A percentile compares a stretch with the other conserved stretches of the same genome.
Conservation (phyloP, 1,284 basidiomycete species). For the Sphaerobolus stellatus region DNA sequence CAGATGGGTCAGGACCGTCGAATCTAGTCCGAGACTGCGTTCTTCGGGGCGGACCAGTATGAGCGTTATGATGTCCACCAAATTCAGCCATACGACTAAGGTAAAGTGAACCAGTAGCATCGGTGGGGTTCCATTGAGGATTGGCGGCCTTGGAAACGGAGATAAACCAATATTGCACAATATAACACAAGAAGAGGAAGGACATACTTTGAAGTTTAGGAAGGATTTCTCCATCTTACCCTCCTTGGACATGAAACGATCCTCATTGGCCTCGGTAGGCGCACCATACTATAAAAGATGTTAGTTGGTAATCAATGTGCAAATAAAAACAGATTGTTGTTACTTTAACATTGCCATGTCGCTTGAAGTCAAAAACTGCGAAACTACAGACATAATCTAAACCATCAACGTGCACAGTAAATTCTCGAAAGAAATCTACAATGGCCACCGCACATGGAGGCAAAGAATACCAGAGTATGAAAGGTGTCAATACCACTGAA, state of each 20-base stretch:
- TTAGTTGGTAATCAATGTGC: constrained; percentile 3
- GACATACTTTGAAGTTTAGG: constrained; percentile 89
- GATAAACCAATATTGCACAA: constrained; percentile 2
- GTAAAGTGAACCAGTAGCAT: constrained; percentile 83
- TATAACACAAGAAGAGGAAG: too few species aligned
- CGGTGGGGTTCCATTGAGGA: constrained; percentile 90
- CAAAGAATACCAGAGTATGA: constrained; percentile 90
- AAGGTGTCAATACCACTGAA: constrained; percentile 91
- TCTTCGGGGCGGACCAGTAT: too few species aligned
- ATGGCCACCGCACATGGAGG: constrained; percentile 86
- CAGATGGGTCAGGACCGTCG: too few species aligned
- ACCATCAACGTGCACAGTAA: constrained; percentile 94
- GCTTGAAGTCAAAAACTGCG: constrained; percentile 95
- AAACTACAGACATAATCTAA: constrained; percentile 97
- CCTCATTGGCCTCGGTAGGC: constrained; percentile 63
- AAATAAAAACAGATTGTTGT: constrained; percentile 1
- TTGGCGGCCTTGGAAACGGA: constrained; percentile 65
- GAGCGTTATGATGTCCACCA: constrained; percentile 37
- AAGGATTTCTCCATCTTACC: constrained; percentile 99
- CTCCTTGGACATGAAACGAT: constrained; percentile 78
- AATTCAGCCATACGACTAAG: constrained; percentile 79
- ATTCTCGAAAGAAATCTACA: constrained; percentile 95
- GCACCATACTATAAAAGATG: constrained; percentile 65
- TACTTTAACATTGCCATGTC: constrained; percentile 85
- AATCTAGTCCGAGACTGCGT: constrained; percentile 32